These are phyloP conservation scores for Lecanoromycetidae sp. DNA, from an alignment of 2,329 filamentous ascomycete genomes.

Conservation along the genomic window DNA sequence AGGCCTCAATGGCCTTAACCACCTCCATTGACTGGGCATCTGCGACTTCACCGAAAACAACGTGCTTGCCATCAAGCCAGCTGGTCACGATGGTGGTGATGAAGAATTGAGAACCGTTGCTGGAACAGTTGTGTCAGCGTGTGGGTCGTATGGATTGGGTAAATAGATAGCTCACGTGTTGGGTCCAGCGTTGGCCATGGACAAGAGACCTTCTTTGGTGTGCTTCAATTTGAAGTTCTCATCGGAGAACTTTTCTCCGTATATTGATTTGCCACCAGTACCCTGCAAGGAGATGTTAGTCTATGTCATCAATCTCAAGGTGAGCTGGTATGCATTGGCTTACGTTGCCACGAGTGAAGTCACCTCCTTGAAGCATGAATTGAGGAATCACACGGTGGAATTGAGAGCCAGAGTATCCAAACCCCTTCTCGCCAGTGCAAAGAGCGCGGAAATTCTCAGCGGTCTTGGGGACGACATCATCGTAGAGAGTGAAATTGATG, in stretches of 20 bases:
- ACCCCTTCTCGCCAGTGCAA: constrained; percentile 68
- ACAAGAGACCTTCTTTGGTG: constrained; percentile 63
- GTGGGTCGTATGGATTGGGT: neutral
- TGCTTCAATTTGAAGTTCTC: constrained; percentile 81
- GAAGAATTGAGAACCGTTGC: constrained; percentile 64
- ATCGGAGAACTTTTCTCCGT: constrained; percentile 85
- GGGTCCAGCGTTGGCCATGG: constrained; percentile 82
- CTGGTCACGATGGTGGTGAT: constrained; percentile 55
- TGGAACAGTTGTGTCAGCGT: constrained; percentile 22
- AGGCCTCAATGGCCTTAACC: constrained; percentile 48
- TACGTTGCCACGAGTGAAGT: constrained; percentile 46
- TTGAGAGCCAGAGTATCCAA: constrained; percentile 68
- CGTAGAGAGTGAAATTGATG: constrained; percentile 82
- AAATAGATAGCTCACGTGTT: constrained; percentile 11
- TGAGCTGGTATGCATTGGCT: constrained; percentile 25
- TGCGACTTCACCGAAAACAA: constrained; percentile 55
- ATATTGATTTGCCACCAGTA: constrained; percentile 87
- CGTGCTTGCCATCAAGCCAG: constrained; percentile 24
- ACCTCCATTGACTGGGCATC: constrained; percentile 36
- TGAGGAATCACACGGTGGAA: constrained; percentile 90
- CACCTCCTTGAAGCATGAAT: constrained; percentile 85
- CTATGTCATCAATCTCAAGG: neutral
- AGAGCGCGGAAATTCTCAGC: constrained; percentile 73
- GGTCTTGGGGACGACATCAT: constrained; percentile 79
- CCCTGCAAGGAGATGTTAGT: constrained; percentile 37